Evolutionary conservation across 768 basidiomycete species (phyloP).

Genomic region (Boletus sp.): DNA sequence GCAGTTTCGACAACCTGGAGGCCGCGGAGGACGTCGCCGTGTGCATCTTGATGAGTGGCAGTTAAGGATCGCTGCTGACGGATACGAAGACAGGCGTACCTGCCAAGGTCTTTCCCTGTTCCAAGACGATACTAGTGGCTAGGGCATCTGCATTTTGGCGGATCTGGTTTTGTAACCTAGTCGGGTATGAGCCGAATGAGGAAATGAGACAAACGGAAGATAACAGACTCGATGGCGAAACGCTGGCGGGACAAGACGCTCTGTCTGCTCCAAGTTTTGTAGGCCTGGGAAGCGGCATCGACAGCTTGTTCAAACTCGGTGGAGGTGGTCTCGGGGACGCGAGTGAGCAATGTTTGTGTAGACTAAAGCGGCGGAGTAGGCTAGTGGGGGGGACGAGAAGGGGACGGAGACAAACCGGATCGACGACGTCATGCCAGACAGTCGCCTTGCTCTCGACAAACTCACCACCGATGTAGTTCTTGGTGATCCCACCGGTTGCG

Average conservation of each 20-base stretch:
- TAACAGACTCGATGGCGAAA: slow-evolving; percentile 82
- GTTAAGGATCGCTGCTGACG: background rate
- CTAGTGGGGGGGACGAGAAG: background rate
- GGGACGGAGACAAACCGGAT: slow-evolving; percentile 62
- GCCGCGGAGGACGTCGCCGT: slow-evolving; percentile 91
- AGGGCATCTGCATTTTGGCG: slow-evolving; percentile 83
- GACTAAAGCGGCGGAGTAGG: slow-evolving; percentile 46
- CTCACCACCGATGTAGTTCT: slow-evolving; percentile 89
- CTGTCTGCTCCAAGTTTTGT: slow-evolving; percentile 83
- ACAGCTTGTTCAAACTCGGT: slow-evolving; percentile 82
- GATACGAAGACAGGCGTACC: slow-evolving; percentile 41
- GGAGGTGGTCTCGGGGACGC: slow-evolving; percentile 84
- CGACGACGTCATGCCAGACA: slow-evolving; percentile 83
- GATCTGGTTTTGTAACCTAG: slow-evolving; percentile 81
- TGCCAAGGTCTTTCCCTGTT: slow-evolving; percentile 92
- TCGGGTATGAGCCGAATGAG: slow-evolving; percentile 1
- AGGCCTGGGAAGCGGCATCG: slow-evolving; percentile 79
- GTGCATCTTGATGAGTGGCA: slow-evolving; percentile 60
- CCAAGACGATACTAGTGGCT: slow-evolving; percentile 85
- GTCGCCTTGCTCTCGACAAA: slow-evolving; percentile 78
- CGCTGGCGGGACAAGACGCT: slow-evolving; percentile 84
- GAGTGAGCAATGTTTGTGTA: slow-evolving; percentile 85
- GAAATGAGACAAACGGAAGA: background rate
- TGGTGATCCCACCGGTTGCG: slow-evolving; percentile 80
- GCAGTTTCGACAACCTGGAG: slow-evolving; percentile 86